Percentiles rank a stretch among this genome's conserved stretches.
Conservation (phyloP, 2,329 filamentous ascomycete species). For the Dactylonectria estremocensis region DNA sequence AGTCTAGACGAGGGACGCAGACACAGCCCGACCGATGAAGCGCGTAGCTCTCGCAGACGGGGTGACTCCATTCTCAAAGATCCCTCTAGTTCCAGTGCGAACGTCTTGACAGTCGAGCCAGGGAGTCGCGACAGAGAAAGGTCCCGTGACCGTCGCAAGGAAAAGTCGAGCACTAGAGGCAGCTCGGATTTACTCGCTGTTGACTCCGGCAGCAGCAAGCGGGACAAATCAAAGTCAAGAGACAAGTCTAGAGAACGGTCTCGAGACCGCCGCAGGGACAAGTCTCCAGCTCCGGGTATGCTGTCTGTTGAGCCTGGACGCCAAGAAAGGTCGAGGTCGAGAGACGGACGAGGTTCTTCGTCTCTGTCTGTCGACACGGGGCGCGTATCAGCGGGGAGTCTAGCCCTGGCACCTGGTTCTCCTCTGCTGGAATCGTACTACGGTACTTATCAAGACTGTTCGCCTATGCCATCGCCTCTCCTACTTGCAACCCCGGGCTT, state of each 20-base stretch:
- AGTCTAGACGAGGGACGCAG: constrained; percentile 33
- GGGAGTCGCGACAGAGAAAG: constrained; percentile 53
- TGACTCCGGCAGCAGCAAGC: constrained; percentile 41
- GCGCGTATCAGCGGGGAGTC: constrained; percentile 58
- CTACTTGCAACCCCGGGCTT: constrained; percentile 65
- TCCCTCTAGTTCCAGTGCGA: constrained; percentile 56
- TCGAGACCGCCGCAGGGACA: constrained; percentile 42
- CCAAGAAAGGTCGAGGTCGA: constrained; percentile 38
- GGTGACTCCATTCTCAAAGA: constrained; percentile 52
- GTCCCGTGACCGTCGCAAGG: constrained; percentile 53
- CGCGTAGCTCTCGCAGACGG: constrained; percentile 37
- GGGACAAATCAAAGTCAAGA: constrained; percentile 38
- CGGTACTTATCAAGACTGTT: constrained; percentile 94
- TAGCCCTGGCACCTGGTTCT: constrained; percentile 78
- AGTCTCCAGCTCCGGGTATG: constrained; percentile 36
- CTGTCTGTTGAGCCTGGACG: constrained; percentile 38
- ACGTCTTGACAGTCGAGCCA: constrained; percentile 61
- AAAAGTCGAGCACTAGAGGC: constrained; percentile 42
- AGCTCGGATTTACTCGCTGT: constrained; percentile 45
- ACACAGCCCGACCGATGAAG: constrained; percentile 38
- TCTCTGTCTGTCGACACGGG: constrained; percentile 66
- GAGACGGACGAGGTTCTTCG: constrained; percentile 51
- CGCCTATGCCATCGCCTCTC: constrained; percentile 91
- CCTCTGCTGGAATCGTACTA: constrained; percentile 93
- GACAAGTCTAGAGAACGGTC: constrained; percentile 45